A percentile compares a stretch with the other conserved stretches of the same genome.
These are phyloP conservation scores for Sporothrix globosa DNA, from an alignment of 2,329 filamentous ascomycete species.

Conservation along the genomic window DNA sequence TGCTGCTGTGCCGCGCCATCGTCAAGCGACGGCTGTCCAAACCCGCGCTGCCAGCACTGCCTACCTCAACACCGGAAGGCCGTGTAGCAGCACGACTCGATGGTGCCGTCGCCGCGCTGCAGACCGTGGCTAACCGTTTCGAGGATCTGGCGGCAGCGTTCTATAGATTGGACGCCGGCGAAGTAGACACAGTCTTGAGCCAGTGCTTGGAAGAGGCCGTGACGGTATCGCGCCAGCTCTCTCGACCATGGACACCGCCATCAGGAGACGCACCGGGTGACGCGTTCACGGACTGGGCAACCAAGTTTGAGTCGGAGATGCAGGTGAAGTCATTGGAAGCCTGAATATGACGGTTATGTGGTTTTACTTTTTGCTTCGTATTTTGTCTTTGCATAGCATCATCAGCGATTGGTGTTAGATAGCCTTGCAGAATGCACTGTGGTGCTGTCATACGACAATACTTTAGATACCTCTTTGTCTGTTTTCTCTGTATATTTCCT, in stretches of 20 bases:
- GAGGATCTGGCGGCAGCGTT: conserved; percentile 73
- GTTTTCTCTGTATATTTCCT: background rate
- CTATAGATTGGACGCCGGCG: conserved; percentile 66
- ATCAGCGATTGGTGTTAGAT: background rate
- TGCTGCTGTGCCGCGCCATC: conserved; percentile 69
- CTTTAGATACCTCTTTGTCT: conserved; percentile 6
- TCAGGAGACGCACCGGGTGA: conserved; percentile 58
- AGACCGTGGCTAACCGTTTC: conserved; percentile 65
- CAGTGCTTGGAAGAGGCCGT: conserved; percentile 64
- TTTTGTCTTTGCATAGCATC: background rate
- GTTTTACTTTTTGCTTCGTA: background rate
- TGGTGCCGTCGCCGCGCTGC: conserved; percentile 58
- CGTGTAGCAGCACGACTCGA: conserved; percentile 55
- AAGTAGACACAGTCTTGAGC: conserved; percentile 62
- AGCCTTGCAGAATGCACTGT: background rate
- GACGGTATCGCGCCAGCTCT: conserved; percentile 58
- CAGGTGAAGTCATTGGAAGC: background rate
- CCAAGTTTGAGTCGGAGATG: conserved; percentile 52
- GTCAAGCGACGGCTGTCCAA: conserved; percentile 70
- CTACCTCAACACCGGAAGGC: conserved; percentile 36
- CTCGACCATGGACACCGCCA: conserved; percentile 58
- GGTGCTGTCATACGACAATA: background rate
- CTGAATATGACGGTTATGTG: background rate
- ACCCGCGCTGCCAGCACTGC: conserved; percentile 53
- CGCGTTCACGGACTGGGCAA: conserved; percentile 78